Conservation (phyloP, 495 filamentous ascomycete species). For the Aspergillus diversus region DNA sequence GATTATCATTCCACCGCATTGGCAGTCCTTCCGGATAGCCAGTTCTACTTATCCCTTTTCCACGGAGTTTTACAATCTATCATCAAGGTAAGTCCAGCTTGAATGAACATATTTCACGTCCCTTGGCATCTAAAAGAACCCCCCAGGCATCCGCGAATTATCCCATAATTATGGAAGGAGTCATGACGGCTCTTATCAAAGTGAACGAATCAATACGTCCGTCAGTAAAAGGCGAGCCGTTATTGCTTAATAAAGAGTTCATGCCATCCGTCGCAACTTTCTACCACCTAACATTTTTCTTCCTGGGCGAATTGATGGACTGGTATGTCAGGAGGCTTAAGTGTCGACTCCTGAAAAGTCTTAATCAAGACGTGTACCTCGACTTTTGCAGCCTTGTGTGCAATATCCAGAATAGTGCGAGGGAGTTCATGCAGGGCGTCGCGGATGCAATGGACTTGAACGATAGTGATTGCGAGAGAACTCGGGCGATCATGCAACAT, state of each 20-base stretch:
- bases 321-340: slow-evolving; percentile 48
- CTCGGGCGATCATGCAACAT: slow-evolving; percentile 21
- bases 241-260: slow-evolving; percentile 28
- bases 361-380: slow-evolving; percentile 49
- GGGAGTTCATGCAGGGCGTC: slow-evolving; percentile 24
- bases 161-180: slow-evolving; percentile 47
- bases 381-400: slow-evolving; percentile 48
- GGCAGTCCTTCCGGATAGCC: slow-evolving; percentile 39
- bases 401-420: slow-evolving; percentile 38
- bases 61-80: slow-evolving; percentile 50
- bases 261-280: slow-evolving; percentile 39
- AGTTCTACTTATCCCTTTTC: slow-evolving; percentile 47
- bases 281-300: slow-evolving; percentile 51
- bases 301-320: slow-evolving; percentile 52
- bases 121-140: background rate
- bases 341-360: slow-evolving; percentile 48
- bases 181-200: slow-evolving; percentile 45
- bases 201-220: slow-evolving; percentile 45
- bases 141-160: slow-evolving; percentile 49
- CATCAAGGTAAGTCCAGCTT: slow-evolving; percentile 42
- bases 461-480: slow-evolving; percentile 18
- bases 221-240: slow-evolving; percentile 23
- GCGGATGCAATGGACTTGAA: slow-evolving; percentile 35
- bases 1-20: slow-evolving; percentile 42
- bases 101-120: background rate